Evolutionary conservation across 768 basidiomycete genomes (phyloP), one percentile per base, ranked within the genome.

Genomic region (Mycena rosella): DNA sequence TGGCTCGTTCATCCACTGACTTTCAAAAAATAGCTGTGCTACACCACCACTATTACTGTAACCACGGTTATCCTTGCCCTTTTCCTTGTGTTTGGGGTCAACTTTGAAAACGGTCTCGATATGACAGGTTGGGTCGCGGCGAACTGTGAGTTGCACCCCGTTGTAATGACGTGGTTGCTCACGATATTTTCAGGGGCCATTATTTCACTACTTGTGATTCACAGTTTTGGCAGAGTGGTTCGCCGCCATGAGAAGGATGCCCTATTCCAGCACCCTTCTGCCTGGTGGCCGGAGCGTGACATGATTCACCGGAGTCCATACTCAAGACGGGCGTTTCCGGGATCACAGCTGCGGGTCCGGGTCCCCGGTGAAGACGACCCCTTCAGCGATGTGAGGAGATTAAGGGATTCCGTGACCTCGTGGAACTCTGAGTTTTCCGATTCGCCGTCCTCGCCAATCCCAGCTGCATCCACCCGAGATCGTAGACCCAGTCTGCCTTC

Each of bases 191-290:
- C 72, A 89, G 89, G 88, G 89, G 80, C 82, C 20, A 74, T 89
- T 15, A 83, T 89, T 20, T 89, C 89, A 0, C 55, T 87, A 17
- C 78, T 89, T 38, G 83, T 84, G 17, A 85, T 90, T 67, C 86
- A 89, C 69, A 89, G 87, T 75, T 89, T 88, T 69, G 80, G 84
- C 47, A 83, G 87, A 24, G 89, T 89, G 10, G 82, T 89, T 22
- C 82, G 81, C 32, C 82, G 89, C n/a, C 87, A 90, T 69, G 89
- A 91, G 74, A 78, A 82, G 48, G 89, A 90, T 47, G 82, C 83
- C 1, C 75, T 88, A 34, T 73, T 89, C 14, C 86, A 86, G 57
- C 82, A 86, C 62, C 82, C 87, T 2, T 75, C 78, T 5, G 78
- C 79, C 3, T 86, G 83, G 78, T 70, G 78, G 82, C 53, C 77